Evolutionary conservation across 2,329 filamentous ascomycete genomes (phyloP).

Genomic region (Curvularia verruculosa): DNA sequence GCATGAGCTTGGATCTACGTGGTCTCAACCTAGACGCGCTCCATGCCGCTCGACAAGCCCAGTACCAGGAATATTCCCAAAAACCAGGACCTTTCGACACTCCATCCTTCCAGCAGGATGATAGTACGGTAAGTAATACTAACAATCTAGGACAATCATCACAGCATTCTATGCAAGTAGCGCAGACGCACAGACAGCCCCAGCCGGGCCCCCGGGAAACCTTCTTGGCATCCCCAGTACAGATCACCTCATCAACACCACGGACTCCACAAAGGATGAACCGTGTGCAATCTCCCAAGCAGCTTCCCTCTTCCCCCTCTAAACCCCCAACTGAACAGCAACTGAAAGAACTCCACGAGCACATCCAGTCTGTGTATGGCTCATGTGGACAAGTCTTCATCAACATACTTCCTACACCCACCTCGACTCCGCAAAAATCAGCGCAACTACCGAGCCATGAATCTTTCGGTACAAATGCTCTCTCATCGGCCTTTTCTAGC

Average conservation of each 20-base stretch:
- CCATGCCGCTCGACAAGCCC: slow-evolving; percentile 32
- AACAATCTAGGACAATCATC: slow-evolving; percentile 62
- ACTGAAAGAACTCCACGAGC: slow-evolving; percentile 52
- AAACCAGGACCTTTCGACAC: slow-evolving; percentile 34
- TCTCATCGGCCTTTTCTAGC: slow-evolving; percentile 65
- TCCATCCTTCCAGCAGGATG: slow-evolving; percentile 55
- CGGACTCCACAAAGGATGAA: slow-evolving; percentile 44
- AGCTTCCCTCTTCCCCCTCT: slow-evolving; percentile 41
- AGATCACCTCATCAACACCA: slow-evolving; percentile 44
- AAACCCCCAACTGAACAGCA: slow-evolving; percentile 49
- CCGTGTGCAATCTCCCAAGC: slow-evolving; percentile 42
- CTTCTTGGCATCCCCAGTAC: slow-evolving; percentile 48
- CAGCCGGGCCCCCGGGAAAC: slow-evolving; percentile 69
- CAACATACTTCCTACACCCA: slow-evolving; percentile 59
- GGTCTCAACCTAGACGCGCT: slow-evolving; percentile 61
- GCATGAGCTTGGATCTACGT: slow-evolving; percentile 78
- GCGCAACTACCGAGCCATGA: slow-evolving; percentile 49
- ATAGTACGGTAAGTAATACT: slow-evolving; percentile 62
- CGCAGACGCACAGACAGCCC: slow-evolving; percentile 85
- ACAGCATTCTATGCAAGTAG: slow-evolving; percentile 86
- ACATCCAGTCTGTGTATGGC: slow-evolving; percentile 53
- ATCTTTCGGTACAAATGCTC: slow-evolving; percentile 59
- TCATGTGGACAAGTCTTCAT: slow-evolving; percentile 51
- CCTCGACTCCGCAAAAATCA: slow-evolving; percentile 55
- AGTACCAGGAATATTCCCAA: slow-evolving; percentile 52